phyloP scores from a whole-genome alignment of 257 asterid genomes.

The Coffea canephora region DNA sequence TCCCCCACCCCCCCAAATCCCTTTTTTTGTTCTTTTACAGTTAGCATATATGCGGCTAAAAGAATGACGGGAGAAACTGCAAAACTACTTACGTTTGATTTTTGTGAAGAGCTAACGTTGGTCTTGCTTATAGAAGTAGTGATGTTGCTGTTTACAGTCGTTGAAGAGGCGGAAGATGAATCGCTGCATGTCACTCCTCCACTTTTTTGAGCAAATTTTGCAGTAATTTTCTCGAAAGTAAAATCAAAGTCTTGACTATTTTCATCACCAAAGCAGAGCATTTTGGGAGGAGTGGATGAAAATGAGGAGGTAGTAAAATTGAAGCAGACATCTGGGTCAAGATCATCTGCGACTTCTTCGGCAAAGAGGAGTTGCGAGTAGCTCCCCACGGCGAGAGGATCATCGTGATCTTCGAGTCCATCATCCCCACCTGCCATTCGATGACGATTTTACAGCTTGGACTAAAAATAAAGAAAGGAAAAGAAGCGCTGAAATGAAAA shows the following conservation, averaged over 20 bases:
- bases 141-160: slow-evolving; percentile 20
- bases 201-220: slow-evolving; percentile 34
- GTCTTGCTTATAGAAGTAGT: background rate
- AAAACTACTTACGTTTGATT: slow-evolving; percentile 23
- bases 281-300: slow-evolving; percentile 36
- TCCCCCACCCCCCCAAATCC: background rate
- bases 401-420: slow-evolving; percentile 34
- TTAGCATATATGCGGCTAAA: too few species aligned
- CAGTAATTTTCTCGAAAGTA: background rate
- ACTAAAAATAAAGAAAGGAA: too few species aligned
- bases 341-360: slow-evolving; percentile 37
- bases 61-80: background rate
- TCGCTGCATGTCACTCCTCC: slow-evolving; percentile 45
- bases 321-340: slow-evolving; percentile 34
- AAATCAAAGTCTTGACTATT: background rate
- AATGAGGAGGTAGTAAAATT: slow-evolving; percentile 22
- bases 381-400: slow-evolving; percentile 43
- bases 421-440: slow-evolving; percentile 44
- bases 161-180: slow-evolving; percentile 35
- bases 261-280: slow-evolving; percentile 69
- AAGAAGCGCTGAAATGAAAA: too few species aligned
- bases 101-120: slow-evolving; percentile 21
- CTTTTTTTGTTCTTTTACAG: background rate
- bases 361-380: slow-evolving; percentile 66
- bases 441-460: slow-evolving; percentile 1